Evolutionary conservation across 345 rosid species (phyloP).

Genomic region (Alliaria petiolata): DNA sequence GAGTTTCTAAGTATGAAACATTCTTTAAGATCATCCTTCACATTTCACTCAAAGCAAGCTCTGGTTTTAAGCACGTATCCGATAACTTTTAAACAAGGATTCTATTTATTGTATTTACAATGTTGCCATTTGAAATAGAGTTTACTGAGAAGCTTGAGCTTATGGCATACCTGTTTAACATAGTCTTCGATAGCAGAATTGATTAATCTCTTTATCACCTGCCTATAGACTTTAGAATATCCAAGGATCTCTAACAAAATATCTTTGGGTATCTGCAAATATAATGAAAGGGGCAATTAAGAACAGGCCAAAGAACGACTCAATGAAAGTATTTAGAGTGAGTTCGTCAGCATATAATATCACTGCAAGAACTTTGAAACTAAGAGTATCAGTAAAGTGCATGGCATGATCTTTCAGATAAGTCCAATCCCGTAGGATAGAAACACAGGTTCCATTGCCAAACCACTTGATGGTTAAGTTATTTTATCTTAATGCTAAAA

Average conservation of each 20-base stretch:
- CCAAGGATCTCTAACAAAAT: constrained; percentile 81
- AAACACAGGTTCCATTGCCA: no score
- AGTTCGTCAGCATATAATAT: neutral
- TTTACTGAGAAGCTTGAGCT: neutral
- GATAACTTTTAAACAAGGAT: no score
- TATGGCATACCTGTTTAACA: constrained; percentile 61
- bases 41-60: neutral
- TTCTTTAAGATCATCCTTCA: neutral
- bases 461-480: no score
- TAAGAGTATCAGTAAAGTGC: neutral
- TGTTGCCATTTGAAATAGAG: neutral
- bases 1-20: neutral
- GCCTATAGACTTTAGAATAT: constrained; percentile 68
- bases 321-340: neutral
- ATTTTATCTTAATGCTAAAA: no score
- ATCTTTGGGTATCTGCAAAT: constrained; percentile 73
- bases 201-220: constrained; percentile 67
- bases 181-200: constrained; percentile 66
- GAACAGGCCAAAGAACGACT: neutral
- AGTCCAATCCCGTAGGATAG: neutral
- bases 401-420: neutral
- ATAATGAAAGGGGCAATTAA: neutral
- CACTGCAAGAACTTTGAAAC: neutral
- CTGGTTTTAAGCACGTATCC: no score
- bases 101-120: neutral